Evolutionary conservation across 2,329 filamentous ascomycete genomes (phyloP).

Genomic region (Didymella arachidicola): DNA sequence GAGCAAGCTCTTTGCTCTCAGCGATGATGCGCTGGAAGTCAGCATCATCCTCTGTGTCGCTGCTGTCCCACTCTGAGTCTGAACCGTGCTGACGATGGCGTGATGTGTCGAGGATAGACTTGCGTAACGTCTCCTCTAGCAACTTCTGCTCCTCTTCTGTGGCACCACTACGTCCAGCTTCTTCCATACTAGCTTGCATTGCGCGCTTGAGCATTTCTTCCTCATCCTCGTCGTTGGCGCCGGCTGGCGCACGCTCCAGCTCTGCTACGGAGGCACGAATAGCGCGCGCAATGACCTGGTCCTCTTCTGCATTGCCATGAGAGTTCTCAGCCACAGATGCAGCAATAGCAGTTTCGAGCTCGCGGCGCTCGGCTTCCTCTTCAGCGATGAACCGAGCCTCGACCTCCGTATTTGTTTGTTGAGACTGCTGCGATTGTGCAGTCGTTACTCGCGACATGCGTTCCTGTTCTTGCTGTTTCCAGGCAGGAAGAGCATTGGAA

Average conservation of each 20-base stretch:
- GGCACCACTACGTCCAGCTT: slow-evolving; percentile 48
- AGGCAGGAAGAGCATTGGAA: slow-evolving; percentile 25
- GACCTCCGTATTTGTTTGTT: slow-evolving; percentile 22
- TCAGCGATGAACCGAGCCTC: slow-evolving; percentile 34
- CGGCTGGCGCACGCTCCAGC: slow-evolving; percentile 52
- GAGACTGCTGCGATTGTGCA: slow-evolving; percentile 23
- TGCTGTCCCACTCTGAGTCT: slow-evolving; percentile 41
- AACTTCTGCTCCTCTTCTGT: slow-evolving; percentile 50
- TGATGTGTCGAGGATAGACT: slow-evolving; percentile 55
- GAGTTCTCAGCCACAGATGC: slow-evolving; percentile 71
- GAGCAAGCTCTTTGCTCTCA: slow-evolving; percentile 43
- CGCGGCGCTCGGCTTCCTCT: slow-evolving; percentile 60
- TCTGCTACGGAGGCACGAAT: slow-evolving; percentile 75
- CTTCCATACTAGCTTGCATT: slow-evolving; percentile 59
- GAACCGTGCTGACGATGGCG: slow-evolving; percentile 26
- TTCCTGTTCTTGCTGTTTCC: slow-evolving; percentile 31
- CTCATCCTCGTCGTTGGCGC: slow-evolving; percentile 51
- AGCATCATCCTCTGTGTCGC: slow-evolving; percentile 47
- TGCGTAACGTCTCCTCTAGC: slow-evolving; percentile 56
- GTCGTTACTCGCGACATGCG: slow-evolving; percentile 35
- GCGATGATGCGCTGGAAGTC: slow-evolving; percentile 49
- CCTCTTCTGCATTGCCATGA: slow-evolving; percentile 72
- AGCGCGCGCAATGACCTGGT: slow-evolving; percentile 74
- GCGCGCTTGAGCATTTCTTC: slow-evolving; percentile 59
- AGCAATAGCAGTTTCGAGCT: slow-evolving; percentile 76